Evolutionary conservation across 768 basidiomycete genomes (phyloP), one percentile per base, ranked within the genome.

Genomic region (Agaricus subrufescens): DNA sequence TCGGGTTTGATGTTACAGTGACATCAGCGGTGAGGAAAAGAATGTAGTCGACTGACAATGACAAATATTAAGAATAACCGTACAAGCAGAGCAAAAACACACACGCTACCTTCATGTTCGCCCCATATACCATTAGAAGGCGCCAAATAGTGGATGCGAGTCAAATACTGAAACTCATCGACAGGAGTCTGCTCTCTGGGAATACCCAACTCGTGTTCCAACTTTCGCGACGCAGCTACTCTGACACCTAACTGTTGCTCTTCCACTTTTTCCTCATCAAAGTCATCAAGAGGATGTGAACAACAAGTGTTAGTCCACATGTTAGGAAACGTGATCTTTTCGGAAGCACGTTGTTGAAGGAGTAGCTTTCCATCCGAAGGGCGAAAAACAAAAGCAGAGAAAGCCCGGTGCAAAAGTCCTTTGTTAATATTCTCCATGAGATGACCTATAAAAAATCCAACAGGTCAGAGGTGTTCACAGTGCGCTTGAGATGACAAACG

Each of bases 271-370:
- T 94, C 88, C 61, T 83, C 81, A 59, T 87, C 88, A 61, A 94
- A 91, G 72, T 98, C 97, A 63, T 91, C 86, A 49, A 99, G 78
- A 15, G 96, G 96, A 67, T 99, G 96, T 25, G 92, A 94, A 74
- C 96, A 99, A 69, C 97, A 99, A 7, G 97, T 98, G 72, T 99
- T 99, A 31, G 97, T 99, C 97, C 97, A 99, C 94, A 98, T 94
- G 64, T 91, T 82, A 4, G 97, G 97, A 75, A 99, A 99, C 6
- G 97, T 99, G 67, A 99, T 99, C 78, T 99, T 99, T 75, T 96
- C 94, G n/a, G 86, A 78, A 19, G 97, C 97, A 38, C 97, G 84
- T 70, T 94, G 93, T 69, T 99, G 97, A 45, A 99, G 80, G 27
- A 99, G 78, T 15, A 99, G 80, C 70, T 87, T 91, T 46, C 97